Percentiles rank a stretch among this genome's conserved stretches.
These are phyloP conservation scores for Funneliformis caledonium DNA, from an alignment of 371 early-diverging fungal genomes.

Conservation along the genomic window DNA sequence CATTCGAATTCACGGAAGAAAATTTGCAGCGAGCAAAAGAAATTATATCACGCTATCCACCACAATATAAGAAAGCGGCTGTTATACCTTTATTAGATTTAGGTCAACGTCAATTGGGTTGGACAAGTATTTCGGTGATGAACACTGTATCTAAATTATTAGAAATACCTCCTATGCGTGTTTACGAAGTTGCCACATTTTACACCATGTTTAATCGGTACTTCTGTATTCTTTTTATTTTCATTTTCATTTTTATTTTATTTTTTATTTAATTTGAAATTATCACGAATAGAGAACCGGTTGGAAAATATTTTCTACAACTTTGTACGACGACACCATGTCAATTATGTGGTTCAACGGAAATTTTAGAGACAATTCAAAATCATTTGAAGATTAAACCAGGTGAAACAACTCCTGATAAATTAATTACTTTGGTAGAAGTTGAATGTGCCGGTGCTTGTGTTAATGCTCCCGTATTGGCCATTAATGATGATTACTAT, in stretches of 20 bases:
- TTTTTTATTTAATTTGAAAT: slow-evolving; percentile 14
- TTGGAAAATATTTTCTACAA: slow-evolving; percentile 97
- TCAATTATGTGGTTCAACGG: slow-evolving; percentile 91
- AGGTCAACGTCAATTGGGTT: slow-evolving; percentile 94
- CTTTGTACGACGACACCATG: slow-evolving; percentile 98
- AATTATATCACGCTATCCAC: slow-evolving; percentile 93
- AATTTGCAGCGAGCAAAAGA: slow-evolving; percentile 83
- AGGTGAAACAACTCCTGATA: slow-evolving; percentile 94
- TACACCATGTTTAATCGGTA: slow-evolving; percentile 99
- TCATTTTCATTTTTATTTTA: background rate
- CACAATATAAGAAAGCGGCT: slow-evolving; percentile 97
- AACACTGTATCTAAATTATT: slow-evolving; percentile 93
- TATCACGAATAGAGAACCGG: slow-evolving; percentile 74
- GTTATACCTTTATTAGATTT: slow-evolving; percentile 95
- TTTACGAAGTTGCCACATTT: slow-evolving; percentile 99
- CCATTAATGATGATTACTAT: slow-evolving; percentile 47
- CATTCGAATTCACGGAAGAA: slow-evolving; percentile 85
- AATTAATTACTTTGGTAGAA: slow-evolving; percentile 95
- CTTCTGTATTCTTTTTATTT: background rate
- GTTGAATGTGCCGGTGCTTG: slow-evolving; percentile 99
- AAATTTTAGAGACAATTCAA: slow-evolving; percentile 87
- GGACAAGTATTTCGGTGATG: slow-evolving; percentile 94
- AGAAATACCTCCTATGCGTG: slow-evolving; percentile 97
- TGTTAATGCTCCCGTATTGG: slow-evolving; percentile 96
- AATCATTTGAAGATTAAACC: slow-evolving; percentile 87